Base-by-base conservation (phyloP, 1,284 basidiomycete genomes). In the Austropuccinia psidii region DNA sequence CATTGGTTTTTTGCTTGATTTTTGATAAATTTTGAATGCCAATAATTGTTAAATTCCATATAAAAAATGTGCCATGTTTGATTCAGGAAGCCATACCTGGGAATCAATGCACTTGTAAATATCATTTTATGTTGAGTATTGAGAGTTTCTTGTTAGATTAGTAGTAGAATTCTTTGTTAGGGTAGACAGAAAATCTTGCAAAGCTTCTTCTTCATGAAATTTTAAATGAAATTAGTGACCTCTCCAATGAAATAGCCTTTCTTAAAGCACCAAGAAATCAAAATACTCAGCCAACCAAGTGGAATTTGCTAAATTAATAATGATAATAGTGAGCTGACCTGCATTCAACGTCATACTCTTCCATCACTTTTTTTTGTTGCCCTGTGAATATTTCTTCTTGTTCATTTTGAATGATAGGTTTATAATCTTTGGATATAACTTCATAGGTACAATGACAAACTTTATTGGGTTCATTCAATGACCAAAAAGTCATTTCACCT, bases 191-290 rank as follows among this genome's bases (percentile, higher is more conserved):
- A 50, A 17, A 15, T 29, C 55, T 17, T 52, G 29, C 29, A n/a
- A 27, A 1, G 24, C 29, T 9, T 74, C 72, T 13, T 43, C 50
- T 31, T 74, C 72, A 13, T 61, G 39, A 47, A 74, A 50, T 4
- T 61, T 61, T 52, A 74, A 55, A 7, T 61, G 19, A 17, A 66
- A 8, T 17, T 57, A 47, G n/a, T 66, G 54, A 27, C 61, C 72
- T 43, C 64, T 54, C 72, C 72, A 74, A 66, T 74, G 72, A 50
- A 74, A 74, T 29, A 74, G 58, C 58, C 72, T 74, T 4, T n/a
- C n/a, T n/a, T n/a, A 0, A 41, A 57, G 29, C 13, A 33, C 17
- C 35, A 33, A 52, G 39, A 43, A n/a, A 39, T n/a, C n/a, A n/a
- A n/a, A n/a, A n/a, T n/a, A n/a, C n/a, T n/a, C n/a, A n/a, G n/a